Base-by-base conservation (phyloP, 2,329 filamentous ascomycete genomes). In the Clonostachys rosea region DNA sequence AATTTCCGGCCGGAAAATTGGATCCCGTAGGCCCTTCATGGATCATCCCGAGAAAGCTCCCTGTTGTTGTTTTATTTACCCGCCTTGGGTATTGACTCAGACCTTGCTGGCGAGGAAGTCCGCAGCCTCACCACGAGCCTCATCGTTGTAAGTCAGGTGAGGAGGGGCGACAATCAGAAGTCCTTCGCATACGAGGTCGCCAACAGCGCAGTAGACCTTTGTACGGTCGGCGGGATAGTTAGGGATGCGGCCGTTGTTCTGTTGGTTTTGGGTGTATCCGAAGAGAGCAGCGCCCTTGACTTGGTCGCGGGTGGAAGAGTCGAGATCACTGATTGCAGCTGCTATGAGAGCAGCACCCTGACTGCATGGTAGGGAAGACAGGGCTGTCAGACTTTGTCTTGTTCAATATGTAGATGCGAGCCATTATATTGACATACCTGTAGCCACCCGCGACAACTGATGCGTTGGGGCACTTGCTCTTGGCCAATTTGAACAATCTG, bases 261-360 rank as follows among this genome's bases (percentile, higher is more conserved):
- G 70, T 42, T 59, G 49, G 55, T 73, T 72, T 60, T 70, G 65
- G 47, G 69, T 70, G 50, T 71, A 70, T 1, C 69, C 68, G 37
- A 67, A 70, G 33, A 69, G 59, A 14, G 66, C 64, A 2, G 59
- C 57, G 33, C 62, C 67, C 40, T 61, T 64, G 49, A 71, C 58
- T 58, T 70, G 62, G 24, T 63, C 52, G 18, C 59, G 55, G 44
- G 67, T 52, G 17, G 50, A 34, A 5, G 52, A 44, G 41, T 54
- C 50, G 17, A 72, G 56, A 14, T 63, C 57, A 12, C 61, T 56
- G 42, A 75, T 54, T 6, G 69, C 56, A 34, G 62, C 61, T n/a
- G 66, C 63, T 17, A 70, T 64, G 45, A 76, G 65, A 3, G 72
- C 72, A 5, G 67, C 65, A 35, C 72, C 73, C 55, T 75, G 62